Evolutionary conservation across 345 rosid species (phyloP).

Genomic region (Pugionium dolabratum): DNA sequence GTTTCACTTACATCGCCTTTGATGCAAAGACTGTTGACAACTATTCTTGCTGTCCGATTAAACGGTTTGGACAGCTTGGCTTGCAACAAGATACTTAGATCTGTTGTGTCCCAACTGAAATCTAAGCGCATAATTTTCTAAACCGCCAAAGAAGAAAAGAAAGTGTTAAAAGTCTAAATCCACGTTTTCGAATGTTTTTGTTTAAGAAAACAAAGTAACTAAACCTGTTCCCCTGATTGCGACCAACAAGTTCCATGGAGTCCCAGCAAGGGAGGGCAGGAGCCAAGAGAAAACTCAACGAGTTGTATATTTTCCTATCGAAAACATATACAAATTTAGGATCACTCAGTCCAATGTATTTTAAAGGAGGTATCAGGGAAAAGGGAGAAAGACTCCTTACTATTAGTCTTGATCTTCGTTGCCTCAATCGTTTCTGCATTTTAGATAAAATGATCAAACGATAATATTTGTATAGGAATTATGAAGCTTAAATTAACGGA

Average conservation of each 20-base stretch:
- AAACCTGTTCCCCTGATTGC: constrained; percentile 81
- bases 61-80: constrained; percentile 89
- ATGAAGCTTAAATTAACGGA: neutral
- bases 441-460: constrained; percentile 27
- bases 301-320: constrained; percentile 78
- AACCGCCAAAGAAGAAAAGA: constrained; percentile 16
- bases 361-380: neutral
- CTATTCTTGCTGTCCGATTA: constrained; percentile 81
- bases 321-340: constrained; percentile 18
- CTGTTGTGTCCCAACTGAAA: constrained; percentile 84
- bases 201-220: constrained; percentile 11
- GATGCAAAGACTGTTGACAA: constrained; percentile 86
- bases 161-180: neutral
- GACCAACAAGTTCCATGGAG: constrained; percentile 84
- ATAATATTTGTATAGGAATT: neutral
- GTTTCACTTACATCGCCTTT: constrained; percentile 81
- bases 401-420: constrained; percentile 66
- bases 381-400: constrained; percentile 51
- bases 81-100: constrained; percentile 78
- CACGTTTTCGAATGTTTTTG: neutral
- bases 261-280: constrained; percentile 74
- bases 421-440: constrained; percentile 79
- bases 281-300: constrained; percentile 84
- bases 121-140: constrained; percentile 78
- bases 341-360: constrained; percentile 16